Percentiles rank a stretch among this genome's conserved stretches.
phyloP scores from a whole-genome alignment of 345 rosid species.

The Pugionium dolabratum region DNA sequence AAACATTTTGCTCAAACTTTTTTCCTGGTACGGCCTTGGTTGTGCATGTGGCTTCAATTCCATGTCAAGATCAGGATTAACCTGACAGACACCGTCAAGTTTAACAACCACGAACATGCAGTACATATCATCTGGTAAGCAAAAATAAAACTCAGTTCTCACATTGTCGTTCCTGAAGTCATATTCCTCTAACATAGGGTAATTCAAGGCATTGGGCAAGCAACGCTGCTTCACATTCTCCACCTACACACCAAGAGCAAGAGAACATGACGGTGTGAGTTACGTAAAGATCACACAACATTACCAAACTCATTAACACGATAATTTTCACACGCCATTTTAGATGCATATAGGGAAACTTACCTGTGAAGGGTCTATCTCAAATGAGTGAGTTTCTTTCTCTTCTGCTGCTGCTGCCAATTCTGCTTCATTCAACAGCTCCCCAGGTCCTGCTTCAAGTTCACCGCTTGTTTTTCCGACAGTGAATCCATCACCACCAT shows the following conservation, averaged over 20 bases:
- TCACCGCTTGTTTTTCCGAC: constrained; percentile 77
- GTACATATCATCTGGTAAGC: constrained; percentile 16
- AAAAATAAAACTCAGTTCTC: constrained; percentile 35
- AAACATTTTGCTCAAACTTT: constrained; percentile 98
- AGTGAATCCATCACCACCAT: constrained; percentile 64
- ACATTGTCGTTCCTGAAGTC: constrained; percentile 93
- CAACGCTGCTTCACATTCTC: constrained; percentile 97
- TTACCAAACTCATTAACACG: neutral
- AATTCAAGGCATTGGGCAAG: constrained; percentile 94
- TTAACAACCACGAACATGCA: constrained; percentile 18
- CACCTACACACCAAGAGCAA: constrained; percentile 57
- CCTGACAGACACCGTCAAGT: constrained; percentile 47
- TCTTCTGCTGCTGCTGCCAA: constrained; percentile 93
- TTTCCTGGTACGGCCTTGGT: constrained; percentile 96
- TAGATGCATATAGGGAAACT: neutral
- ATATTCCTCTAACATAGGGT: constrained; percentile 99
- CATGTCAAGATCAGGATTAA: constrained; percentile 89
- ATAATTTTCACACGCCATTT: neutral
- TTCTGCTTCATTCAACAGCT: constrained; percentile 79
- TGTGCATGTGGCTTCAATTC: constrained; percentile 95
- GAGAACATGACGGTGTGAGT: neutral
- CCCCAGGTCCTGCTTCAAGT: constrained; percentile 59
- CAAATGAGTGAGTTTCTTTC: constrained; percentile 90
- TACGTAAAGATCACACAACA: constrained; percentile 19
- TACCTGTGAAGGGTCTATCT: constrained; percentile 89